These are phyloP conservation scores for Macrolepiota albuminosa DNA, from an alignment of 768 basidiomycete genomes.

Conservation along the genomic window DNA sequence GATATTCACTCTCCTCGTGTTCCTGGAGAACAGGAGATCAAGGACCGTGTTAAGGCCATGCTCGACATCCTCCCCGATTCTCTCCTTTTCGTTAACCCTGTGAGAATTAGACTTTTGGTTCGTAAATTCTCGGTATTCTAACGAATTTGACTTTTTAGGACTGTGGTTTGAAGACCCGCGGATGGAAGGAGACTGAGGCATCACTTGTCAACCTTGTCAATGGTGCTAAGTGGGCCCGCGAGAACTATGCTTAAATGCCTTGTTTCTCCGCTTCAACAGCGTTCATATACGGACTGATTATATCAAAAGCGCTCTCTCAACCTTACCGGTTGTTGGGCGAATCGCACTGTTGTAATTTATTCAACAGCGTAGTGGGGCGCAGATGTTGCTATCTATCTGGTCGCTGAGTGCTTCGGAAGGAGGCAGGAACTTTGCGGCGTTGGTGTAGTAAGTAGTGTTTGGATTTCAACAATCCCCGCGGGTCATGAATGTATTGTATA, in stretches of 20 bases:
- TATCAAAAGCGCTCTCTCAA: conserved; percentile 35
- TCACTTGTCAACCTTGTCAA: conserved; percentile 83
- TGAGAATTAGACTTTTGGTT: conserved; percentile 22
- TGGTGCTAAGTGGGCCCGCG: conserved; percentile 91
- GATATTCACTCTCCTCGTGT: conserved; percentile 99
- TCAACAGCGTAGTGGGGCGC: conserved; percentile 21
- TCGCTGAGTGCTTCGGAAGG: conserved; percentile 33
- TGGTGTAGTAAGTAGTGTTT: conserved; percentile 43
- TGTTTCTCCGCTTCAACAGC: conserved; percentile 86
- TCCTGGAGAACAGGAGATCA: conserved; percentile 89
- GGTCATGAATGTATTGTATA: conserved; percentile 21
- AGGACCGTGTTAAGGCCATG: conserved; percentile 84
- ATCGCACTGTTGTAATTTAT: conserved; percentile 21
- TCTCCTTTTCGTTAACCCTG: conserved; percentile 89
- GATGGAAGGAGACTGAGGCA: conserved; percentile 96
- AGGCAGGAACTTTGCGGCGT: conserved; percentile 35
- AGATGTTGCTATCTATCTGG: conserved; percentile 31
- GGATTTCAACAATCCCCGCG: conserved; percentile 81
- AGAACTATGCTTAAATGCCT: conserved; percentile 64
- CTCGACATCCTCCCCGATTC: conserved; percentile 75
- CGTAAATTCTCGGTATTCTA: conserved; percentile 6
- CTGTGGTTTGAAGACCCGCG: conserved; percentile 98
- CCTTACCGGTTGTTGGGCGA: conserved; percentile 42
- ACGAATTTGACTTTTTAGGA: conserved; percentile 40
- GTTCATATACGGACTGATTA: conserved; percentile 59